Evolutionary conservation across 73 alveolate genomes (phyloP).

Genomic region (Paramecium pentaurelia): DNA sequence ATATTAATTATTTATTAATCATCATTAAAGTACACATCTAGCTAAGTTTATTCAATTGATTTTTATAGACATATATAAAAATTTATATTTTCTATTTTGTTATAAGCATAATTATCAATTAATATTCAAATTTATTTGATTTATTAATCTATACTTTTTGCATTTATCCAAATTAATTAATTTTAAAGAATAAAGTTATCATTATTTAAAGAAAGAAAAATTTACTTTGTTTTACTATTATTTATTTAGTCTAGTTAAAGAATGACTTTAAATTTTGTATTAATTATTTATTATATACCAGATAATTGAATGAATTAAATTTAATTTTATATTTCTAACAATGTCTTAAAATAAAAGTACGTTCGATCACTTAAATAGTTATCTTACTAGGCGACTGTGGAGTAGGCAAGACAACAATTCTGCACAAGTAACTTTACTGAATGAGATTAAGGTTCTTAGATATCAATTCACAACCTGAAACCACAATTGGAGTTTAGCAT

Average conservation of each 20-base stretch:
- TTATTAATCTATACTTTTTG: too few species aligned
- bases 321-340: not conserved
- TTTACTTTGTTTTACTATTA: too few species aligned
- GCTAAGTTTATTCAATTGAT: too few species aligned
- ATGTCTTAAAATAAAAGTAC: not conserved
- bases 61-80: too few species aligned
- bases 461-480: not conserved
- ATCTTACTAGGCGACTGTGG: slow-evolving; percentile 90
- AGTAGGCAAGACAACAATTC: slow-evolving; percentile 79
- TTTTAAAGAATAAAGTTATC: too few species aligned
- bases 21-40: not conserved
- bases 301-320: not conserved
- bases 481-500: not conserved
- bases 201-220: too few species aligned
- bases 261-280: not conserved
- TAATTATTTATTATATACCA: too few species aligned
- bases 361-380: slow-evolving; percentile 51
- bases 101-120: too few species aligned
- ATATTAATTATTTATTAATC: too few species aligned
- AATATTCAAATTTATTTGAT: too few species aligned
- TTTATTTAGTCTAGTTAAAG: not conserved
- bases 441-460: not conserved
- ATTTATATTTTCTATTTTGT: not conserved
- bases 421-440: not conserved
- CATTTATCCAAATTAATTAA: too few species aligned